These are phyloP conservation scores for Populus hybrid DNA, from an alignment of 441 rosid genomes.

Conservation along the genomic window DNA sequence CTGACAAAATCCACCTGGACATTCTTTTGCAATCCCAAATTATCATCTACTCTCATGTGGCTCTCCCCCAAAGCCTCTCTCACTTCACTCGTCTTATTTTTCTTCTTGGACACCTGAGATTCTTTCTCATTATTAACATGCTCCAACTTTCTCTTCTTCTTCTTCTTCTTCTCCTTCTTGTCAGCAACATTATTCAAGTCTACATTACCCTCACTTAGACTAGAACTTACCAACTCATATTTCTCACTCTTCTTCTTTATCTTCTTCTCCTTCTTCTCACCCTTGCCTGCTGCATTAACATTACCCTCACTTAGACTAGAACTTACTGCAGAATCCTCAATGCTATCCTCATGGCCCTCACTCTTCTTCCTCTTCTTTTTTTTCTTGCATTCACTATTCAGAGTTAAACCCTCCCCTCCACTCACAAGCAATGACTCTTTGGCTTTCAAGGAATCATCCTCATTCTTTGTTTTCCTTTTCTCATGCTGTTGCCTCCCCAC, in stretches of 20 bases:
- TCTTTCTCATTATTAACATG: neutral
- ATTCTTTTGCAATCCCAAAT: neutral
- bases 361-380: too few species aligned
- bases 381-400: neutral
- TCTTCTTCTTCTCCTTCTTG: neutral
- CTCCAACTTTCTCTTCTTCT: neutral
- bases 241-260: neutral
- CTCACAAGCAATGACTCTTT: neutral
- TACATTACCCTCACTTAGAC: too few species aligned
- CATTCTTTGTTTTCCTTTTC: too few species aligned
- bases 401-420: neutral
- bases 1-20: constrained; percentile 1
- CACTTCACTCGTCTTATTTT: neutral
- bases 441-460: too few species aligned
- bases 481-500: too few species aligned
- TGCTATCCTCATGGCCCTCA: neutral
- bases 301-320: neutral
- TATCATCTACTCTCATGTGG: neutral
- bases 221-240: too few species aligned
- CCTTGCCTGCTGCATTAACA: neutral
- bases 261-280: neutral
- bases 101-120: neutral
- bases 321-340: neutral
- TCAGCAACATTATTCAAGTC: too few species aligned
- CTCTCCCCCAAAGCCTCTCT: neutral